Percentiles rank a stretch among this genome's conserved stretches.
Conservation (phyloP, 139 green algal genomes). For the Axilococcus clingmanii region DNA sequence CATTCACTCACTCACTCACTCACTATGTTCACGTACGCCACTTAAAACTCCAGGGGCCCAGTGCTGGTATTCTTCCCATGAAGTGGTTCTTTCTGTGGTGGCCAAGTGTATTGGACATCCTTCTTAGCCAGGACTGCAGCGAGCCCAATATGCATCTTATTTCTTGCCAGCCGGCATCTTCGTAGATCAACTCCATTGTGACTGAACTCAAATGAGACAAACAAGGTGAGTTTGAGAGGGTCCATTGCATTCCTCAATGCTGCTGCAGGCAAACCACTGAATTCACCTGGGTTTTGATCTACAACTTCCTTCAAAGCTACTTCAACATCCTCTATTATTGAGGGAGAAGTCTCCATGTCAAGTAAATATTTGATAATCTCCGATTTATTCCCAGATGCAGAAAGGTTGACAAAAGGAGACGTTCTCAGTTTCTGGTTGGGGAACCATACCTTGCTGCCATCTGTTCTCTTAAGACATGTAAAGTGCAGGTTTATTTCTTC, state of each 20-base stretch:
- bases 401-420: conserved; percentile 1
- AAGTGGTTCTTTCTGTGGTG: too few relatives aligned
- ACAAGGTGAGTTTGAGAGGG: not conserved
- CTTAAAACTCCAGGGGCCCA: too few relatives aligned
- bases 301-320: not conserved
- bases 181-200: not conserved
- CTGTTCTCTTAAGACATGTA: not conserved
- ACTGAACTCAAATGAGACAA: not conserved
- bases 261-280: not conserved
- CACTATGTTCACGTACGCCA: too few relatives aligned
- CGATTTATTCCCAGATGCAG: not conserved
- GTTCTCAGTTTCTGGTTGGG: not conserved
- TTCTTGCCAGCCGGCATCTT: not conserved
- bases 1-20: too few relatives aligned
- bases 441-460: conserved; percentile 4
- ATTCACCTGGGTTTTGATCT: not conserved
- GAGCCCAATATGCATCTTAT: not conserved
- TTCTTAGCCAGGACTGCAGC: not conserved
- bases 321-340: not conserved
- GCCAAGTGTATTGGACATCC: not conserved
- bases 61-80: too few relatives aligned
- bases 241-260: not conserved
- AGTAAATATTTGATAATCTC: not conserved
- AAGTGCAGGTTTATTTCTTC: conserved; percentile 13
- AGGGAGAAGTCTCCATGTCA: not conserved